Percentiles rank a stretch among this genome's conserved stretches.
These are phyloP conservation scores for Oenanthe javanica DNA, from an alignment of 140 eudicot genomes.

Conservation along the genomic window DNA sequence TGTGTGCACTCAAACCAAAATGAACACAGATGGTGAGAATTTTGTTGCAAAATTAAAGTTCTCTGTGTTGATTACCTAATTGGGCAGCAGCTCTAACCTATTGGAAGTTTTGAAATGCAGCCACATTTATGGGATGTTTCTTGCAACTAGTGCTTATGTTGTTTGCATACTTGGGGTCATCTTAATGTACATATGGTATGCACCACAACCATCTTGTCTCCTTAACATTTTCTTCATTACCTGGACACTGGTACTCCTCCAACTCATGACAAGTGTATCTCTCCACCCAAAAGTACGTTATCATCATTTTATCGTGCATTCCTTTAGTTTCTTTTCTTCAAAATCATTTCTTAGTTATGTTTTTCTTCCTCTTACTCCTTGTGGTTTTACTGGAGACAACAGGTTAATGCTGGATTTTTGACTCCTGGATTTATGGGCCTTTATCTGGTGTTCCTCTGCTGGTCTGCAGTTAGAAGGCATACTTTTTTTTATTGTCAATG, in stretches of 20 bases:
- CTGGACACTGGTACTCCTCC: conserved; percentile 73
- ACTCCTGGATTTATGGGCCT: conserved; percentile 88
- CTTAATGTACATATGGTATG: conserved; percentile 71
- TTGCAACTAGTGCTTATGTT: conserved; percentile 61
- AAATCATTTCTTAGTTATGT: background rate
- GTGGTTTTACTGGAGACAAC: conserved; percentile 14
- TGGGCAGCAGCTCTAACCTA: background rate
- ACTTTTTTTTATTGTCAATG: background rate
- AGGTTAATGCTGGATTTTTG: conserved; percentile 60
- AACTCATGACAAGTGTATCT: conserved; percentile 74
- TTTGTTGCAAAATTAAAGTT: background rate
- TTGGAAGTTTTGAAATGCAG: conserved; percentile 25
- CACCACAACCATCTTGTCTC: conserved; percentile 63
- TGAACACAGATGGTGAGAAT: conserved; percentile 56
- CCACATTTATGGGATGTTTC: conserved; percentile 55
- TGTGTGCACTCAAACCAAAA: conserved; percentile 56
- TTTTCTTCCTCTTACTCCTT: background rate
- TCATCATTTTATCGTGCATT: background rate
- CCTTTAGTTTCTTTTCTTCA: background rate
- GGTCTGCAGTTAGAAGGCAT: conserved; percentile 83
- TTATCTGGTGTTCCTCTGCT: conserved; percentile 73
- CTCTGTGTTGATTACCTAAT: background rate
- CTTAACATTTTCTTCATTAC: conserved; percentile 69
- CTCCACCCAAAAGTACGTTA: conserved; percentile 60
- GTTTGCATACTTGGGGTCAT: conserved; percentile 63